Evolutionary conservation across 768 basidiomycete genomes (phyloP), one percentile per base, ranked within the genome.

Genomic region (Lactarius tabidus): DNA sequence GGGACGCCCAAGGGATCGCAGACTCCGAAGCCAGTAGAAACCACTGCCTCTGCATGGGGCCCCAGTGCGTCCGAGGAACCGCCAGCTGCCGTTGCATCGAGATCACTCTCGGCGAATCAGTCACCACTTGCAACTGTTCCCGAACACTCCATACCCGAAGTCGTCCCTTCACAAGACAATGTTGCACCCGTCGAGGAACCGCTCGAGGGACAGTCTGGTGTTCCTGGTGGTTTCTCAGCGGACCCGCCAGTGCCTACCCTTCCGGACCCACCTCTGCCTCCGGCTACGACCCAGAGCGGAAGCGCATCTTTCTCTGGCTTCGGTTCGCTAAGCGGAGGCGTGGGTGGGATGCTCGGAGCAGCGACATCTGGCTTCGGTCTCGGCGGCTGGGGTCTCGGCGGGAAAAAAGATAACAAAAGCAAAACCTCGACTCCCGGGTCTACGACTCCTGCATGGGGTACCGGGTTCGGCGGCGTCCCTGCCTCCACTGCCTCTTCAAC

Each of bases 11-110:
- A 55, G 31, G 69, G 69, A 15, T 3, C 63, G 17, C 23, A 61
- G 51, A 69, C 67, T 6, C 69, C 69, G 35, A 61, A 56, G 55
- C 51, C 38, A 48, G n/a, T 28, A 36, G 64, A 60, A n/a, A n/a
- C 48, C 41, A 7, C 51, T 10, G 58, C 51, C n/a, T n/a, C n/a
- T 31, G 20, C 41, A 29, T 29, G 29, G 31, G 2, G 57, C 23
- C 15, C 45, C 15, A 4, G 45, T 52, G 31, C 29, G 29, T 39
- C 55, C 33, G 57, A 23, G 15, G 62, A 36, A 29, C n/a, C 12
- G 15, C 6, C 56, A 54, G 17, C 43, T 14, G 7, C 38, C 1
- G 43, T 28, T 9, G 17, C 18, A 57, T 1, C 51, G 35, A 53
- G 10, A 17, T 23, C 43, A 35, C 53, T 56, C 38, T 55, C 57